Percentiles rank a stretch among this genome's conserved stretches.
Conservation (phyloP, 345 rosid genomes). For the Populus deltoides region DNA sequence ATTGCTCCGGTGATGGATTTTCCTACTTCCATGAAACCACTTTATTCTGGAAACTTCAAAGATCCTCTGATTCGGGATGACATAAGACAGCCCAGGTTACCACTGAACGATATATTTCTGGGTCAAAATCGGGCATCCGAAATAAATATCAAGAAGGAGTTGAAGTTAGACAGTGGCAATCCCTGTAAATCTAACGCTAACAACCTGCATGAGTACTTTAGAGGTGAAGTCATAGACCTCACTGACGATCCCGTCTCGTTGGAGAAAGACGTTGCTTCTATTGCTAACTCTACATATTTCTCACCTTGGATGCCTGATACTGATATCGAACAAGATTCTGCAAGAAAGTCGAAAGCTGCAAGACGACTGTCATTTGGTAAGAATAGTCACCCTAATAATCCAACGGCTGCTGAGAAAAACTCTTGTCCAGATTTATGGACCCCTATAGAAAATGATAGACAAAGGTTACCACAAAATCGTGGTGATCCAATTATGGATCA, state of each 20-base stretch:
- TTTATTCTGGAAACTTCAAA: conserved; percentile 21
- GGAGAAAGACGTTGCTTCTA: conserved; percentile 35
- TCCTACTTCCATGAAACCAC: conserved; percentile 19
- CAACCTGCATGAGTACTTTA: conserved; percentile 36
- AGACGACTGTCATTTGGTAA: conserved; percentile 54
- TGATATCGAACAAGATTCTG: conserved; percentile 40
- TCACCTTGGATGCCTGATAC: conserved; percentile 42
- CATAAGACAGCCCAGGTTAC: conserved; percentile 25
- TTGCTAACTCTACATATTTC: conserved; percentile 28
- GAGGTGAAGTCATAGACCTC: conserved; percentile 58
- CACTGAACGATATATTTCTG: conserved; percentile 26
- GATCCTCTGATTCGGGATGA: conserved; percentile 20
- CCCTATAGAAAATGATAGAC: conserved; percentile 29
- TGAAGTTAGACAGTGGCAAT: conserved; percentile 28
- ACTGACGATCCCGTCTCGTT: conserved; percentile 24
- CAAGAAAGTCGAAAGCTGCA: conserved; percentile 42
- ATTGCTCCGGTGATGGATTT: conserved; percentile 25
- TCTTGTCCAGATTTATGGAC: conserved; percentile 33
- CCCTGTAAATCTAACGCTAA: conserved; percentile 33
- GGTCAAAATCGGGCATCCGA: conserved; percentile 35
- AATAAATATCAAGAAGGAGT: conserved; percentile 15
- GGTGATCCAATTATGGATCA: conserved; percentile 19
- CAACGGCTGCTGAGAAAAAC: conserved; percentile 45
- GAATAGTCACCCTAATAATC: conserved; percentile 40
- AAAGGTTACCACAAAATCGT: conserved; percentile 26